Base-by-base conservation (phyloP, 176 grass and related monocot genomes). In the Alloteropsis semialata region DNA sequence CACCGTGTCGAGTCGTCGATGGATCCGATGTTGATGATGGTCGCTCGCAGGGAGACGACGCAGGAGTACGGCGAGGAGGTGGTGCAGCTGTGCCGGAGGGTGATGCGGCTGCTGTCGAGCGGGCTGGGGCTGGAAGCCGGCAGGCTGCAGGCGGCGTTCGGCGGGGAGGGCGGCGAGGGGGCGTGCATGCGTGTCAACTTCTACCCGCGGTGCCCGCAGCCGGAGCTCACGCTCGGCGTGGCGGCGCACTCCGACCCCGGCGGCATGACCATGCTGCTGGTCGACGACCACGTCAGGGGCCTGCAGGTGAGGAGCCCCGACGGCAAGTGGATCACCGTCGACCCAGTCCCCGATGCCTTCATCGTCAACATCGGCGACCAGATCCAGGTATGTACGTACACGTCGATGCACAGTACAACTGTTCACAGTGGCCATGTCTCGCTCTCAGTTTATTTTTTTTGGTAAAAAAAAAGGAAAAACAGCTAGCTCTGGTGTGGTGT, bases 331-430 rank as follows among this genome's bases (percentile, higher is more conserved):
- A 81, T 97, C 82, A 86, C 75, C 76, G 79, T 97, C 77, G 73
- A 93, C 48, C 91, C 94, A 1, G 68, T 90, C 13, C 89, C 65
- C 1, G 27, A 84, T 37, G 86, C 94, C 57, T 97, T 97, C 89
- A 88, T 97, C 78, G 56, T 97, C 69, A 97, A 97, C 87, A 16
- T 97, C 36, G 94, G 86, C 8, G 94, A 97, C 86, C 94, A 97
- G 44, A 93, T 97, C 29, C 85, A 97, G 91, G 94, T 97, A 92
- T 10, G 24, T 25, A 30, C 5, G 5, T 53, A 19, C 9, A 75
- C 65, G 32, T 42, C 5, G 1, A 5, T n/a, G n/a, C n/a, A n/a
- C n/a, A n/a, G n/a, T n/a, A n/a, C n/a, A n/a, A n/a, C n/a, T n/a
- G n/a, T n/a, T n/a, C n/a, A n/a, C n/a, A n/a, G n/a, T n/a, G n/a